Evolutionary conservation across 345 rosid species (phyloP).

Genomic region (Salix brachista): DNA sequence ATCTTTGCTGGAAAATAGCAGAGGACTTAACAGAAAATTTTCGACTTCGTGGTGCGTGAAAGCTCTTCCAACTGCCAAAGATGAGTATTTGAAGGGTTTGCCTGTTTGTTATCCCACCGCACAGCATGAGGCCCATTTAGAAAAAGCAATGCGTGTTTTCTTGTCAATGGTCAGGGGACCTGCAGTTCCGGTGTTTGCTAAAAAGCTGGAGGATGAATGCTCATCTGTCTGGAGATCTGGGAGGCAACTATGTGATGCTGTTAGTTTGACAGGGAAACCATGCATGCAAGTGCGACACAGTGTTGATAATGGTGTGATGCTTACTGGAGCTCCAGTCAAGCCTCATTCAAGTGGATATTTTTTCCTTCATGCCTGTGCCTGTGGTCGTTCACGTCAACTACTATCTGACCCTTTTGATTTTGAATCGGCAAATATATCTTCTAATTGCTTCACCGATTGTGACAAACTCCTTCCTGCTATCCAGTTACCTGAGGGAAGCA

Average conservation of each 20-base stretch:
- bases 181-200: conserved; percentile 50
- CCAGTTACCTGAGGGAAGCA: conserved; percentile 42
- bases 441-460: conserved; percentile 59
- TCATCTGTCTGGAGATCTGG: conserved; percentile 70
- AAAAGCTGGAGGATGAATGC: conserved; percentile 72
- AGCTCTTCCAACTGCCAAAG: conserved; percentile 72
- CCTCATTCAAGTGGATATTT: conserved; percentile 73
- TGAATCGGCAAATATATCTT: conserved; percentile 57
- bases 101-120: conserved; percentile 73
- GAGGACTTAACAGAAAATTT: conserved; percentile 58
- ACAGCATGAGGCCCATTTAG: conserved; percentile 57
- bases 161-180: conserved; percentile 77
- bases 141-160: conserved; percentile 59
- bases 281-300: conserved; percentile 70
- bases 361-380: conserved; percentile 84
- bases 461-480: conserved; percentile 59
- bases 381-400: conserved; percentile 68
- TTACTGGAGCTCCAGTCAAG: conserved; percentile 26
- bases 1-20: conserved; percentile 60
- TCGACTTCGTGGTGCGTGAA: conserved; percentile 75
- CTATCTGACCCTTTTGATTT: conserved; percentile 70
- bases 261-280: conserved; percentile 85
- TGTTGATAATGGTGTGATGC: conserved; percentile 24
- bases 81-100: conserved; percentile 60
- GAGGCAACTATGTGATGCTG: conserved; percentile 82